Evolutionary conservation across 177 flowering plant species (phyloP), one percentile per base, ranked within the genome.

Genomic region (Telopea speciosissima): DNA sequence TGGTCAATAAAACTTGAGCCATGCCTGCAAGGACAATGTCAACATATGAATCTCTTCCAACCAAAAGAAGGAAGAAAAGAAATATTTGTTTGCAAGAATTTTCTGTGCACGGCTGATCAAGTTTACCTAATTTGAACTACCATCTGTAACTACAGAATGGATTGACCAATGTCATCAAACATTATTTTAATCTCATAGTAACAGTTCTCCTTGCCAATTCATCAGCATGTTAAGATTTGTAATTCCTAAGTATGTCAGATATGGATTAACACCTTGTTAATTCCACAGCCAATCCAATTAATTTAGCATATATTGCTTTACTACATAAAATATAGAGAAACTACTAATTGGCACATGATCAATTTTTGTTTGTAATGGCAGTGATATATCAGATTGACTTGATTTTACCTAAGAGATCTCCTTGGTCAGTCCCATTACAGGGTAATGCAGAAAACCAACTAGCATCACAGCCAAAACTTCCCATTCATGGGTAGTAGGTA

Each of bases 1-100:
- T 66, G 81, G 63, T 89, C 89, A 72, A 79, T 68, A 74, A 74
- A 75, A 76, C 78, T 79, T 63, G 85, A 74, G 40, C 86, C 86
- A 78, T 74, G 72, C 83, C 93, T 89, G 67, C 80, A 75, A 79
- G 68, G 52, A 72, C 25, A 74, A 25, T 28, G 8, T 59, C 40
- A 33, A 8, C 44, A n/a, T 69, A 33, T 49, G 16, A 67, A 67
- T 65, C 42, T 33, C 33, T 26, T 12, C 25, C 54, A 54, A 63
- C 24, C 33, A 64, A 25, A 64, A 10, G 9, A 12, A 21, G 36
- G 31, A 17, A 71, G 54, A 63, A 54, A 17, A 64, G 21, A 36
- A 52, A 36, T 36, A 36, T 4, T 36, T 36, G n/a, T 36, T n/a
- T 45, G 67, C 66, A 62, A 49, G 3, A 23, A 70, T 24, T 22